A percentile compares a stretch with the other conserved stretches of the same genome.
Conservation (phyloP, 768 basidiomycete genomes). For the Imleria badia region DNA sequence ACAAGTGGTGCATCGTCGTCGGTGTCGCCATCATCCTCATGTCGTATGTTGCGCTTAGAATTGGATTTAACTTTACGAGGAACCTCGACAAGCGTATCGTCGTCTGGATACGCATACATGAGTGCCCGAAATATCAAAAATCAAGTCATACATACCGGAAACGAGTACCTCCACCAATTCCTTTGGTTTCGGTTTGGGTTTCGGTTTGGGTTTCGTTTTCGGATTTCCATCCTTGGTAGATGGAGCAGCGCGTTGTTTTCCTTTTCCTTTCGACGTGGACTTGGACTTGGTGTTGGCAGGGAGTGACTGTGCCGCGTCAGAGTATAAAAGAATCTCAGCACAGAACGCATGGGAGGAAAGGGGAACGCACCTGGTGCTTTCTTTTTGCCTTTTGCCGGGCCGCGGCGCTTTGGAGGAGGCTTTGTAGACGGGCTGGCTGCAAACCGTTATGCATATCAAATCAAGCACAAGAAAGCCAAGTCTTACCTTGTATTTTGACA, state of each 20-base stretch:
- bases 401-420: conserved; percentile 18
- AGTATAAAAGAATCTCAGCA: neutral
- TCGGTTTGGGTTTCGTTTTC: conserved; percentile 6
- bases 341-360: neutral
- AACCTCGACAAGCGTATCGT: conserved; percentile 30
- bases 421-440: neutral
- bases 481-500: conserved; percentile 3
- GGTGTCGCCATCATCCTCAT: neutral
- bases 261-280: conserved; percentile 10
- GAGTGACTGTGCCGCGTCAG: conserved; percentile 1
- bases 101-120: conserved; percentile 18
- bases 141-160: conserved; percentile 15
- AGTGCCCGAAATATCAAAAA: neutral
- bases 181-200: conserved; percentile 9
- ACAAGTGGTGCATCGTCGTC: conserved; percentile 1
- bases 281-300: neutral
- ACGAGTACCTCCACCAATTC: conserved; percentile 4
- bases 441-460: neutral
- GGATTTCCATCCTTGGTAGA: neutral
- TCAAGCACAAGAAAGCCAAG: neutral
- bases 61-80: conserved; percentile 12
- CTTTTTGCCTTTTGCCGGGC: conserved; percentile 12
- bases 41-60: neutral
- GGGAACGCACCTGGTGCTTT: conserved; percentile 7
- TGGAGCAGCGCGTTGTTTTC: neutral